A percentile compares a stretch with the other conserved stretches of the same genome.
phyloP scores from a whole-genome alignment of 2,329 filamentous ascomycete species.

The Pezicula rhizophila region DNA sequence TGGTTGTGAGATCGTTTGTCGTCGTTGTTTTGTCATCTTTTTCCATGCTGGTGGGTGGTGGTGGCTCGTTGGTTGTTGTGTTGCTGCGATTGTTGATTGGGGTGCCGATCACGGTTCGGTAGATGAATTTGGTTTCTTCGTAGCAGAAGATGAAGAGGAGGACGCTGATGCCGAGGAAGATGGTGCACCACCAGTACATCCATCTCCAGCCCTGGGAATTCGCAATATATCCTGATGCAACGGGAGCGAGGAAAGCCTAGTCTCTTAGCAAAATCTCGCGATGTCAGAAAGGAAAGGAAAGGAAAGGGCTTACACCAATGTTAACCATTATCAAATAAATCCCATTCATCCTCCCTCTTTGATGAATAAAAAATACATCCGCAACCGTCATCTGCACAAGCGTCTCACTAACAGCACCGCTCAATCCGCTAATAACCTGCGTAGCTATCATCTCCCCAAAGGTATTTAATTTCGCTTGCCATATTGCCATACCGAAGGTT shows the following conservation, averaged over 20 bases:
- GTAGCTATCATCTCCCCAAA: conserved; percentile 36
- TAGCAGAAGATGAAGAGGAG: conserved; percentile 37
- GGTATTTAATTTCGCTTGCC: conserved; percentile 37
- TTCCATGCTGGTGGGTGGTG: background rate
- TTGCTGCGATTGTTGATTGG: background rate
- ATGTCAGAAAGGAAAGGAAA: background rate
- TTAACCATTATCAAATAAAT: conserved; percentile 37
- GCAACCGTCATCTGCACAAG: conserved; percentile 41
- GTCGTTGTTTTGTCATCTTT: background rate
- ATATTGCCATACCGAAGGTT: conserved; percentile 32
- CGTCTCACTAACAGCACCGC: conserved; percentile 36
- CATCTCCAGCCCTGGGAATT: conserved; percentile 41
- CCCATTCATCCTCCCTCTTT: conserved; percentile 40
- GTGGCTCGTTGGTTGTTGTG: background rate
- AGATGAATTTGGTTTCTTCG: conserved; percentile 30
- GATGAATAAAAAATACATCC: conserved; percentile 43
- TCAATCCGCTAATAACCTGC: conserved; percentile 37
- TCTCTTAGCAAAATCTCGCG: no score
- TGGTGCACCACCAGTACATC: conserved; percentile 41
- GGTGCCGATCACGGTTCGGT: background rate
- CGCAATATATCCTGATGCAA: conserved; percentile 33
- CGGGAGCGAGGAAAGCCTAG: conserved; percentile 27
- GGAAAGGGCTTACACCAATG: conserved; percentile 16
- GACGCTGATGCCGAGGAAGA: conserved; percentile 32
- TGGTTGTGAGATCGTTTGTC: background rate